Conservation (phyloP, 2,329 filamentous ascomycete species). For the Microdochium paspali region DNA sequence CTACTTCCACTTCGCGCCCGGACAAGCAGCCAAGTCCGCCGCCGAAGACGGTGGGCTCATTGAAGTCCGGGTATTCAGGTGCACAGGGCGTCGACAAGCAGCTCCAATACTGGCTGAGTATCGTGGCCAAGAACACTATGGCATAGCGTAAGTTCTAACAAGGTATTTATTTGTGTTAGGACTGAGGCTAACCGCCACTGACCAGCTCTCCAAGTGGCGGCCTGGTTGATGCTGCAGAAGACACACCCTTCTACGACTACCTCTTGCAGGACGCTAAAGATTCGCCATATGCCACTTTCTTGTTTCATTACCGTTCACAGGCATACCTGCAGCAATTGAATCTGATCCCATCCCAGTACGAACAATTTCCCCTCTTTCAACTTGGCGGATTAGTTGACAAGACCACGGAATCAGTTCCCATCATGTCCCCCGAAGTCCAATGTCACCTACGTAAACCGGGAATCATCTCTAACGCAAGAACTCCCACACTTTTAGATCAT, state of each 20-base stretch:
- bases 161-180: not conserved
- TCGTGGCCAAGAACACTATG: slow-evolving; percentile 37
- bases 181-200: slow-evolving; percentile 2
- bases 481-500: too few species aligned
- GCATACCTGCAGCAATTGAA: slow-evolving; percentile 36
- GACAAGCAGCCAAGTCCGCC: slow-evolving; percentile 23
- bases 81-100: slow-evolving; percentile 33
- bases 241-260: slow-evolving; percentile 42
- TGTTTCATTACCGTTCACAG: slow-evolving; percentile 47
- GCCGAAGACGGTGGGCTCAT: slow-evolving; percentile 47
- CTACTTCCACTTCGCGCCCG: slow-evolving; percentile 38
- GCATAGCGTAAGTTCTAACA: slow-evolving; percentile 37
- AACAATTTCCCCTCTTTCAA: not conserved
- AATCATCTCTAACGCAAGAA: too few species aligned
- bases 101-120: slow-evolving; percentile 32
- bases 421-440: too few species aligned
- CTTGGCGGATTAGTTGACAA: too few species aligned
- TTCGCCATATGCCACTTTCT: slow-evolving; percentile 41
- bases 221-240: slow-evolving; percentile 39
- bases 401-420: too few species aligned
- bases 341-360: slow-evolving; percentile 26
- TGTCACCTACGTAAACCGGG: not conserved
- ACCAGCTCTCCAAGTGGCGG: slow-evolving; percentile 43
- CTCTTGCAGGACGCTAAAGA: slow-evolving; percentile 40
- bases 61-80: slow-evolving; percentile 42